Evolutionary conservation across 2,329 filamentous ascomycete genomes (phyloP), one percentile per base, ranked within the genome.

Genomic region (Penicillium griseofulvum): DNA sequence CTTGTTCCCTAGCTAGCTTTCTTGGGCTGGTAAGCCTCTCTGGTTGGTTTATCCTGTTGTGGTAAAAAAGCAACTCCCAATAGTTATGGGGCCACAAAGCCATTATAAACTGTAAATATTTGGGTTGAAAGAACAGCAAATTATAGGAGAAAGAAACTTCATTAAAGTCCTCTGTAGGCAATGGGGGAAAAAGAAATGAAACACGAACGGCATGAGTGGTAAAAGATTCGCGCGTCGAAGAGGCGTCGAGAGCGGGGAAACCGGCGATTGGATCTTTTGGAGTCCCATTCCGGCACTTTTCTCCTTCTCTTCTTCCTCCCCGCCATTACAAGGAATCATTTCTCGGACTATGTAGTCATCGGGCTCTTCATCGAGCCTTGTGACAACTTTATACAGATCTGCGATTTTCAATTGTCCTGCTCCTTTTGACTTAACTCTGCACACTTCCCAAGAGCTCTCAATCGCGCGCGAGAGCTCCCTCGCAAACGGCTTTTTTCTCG

Each of bases 291-390:
- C 62, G 67, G 58, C 60, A 63, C 62, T 69, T 66, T 64, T 65
- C 64, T 64, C 64, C 63, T 59, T 68, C 60, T 66, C 63, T 68
- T 64, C 63, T 61, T 65, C 65, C 61, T 61, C 58, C 65, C 63
- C 63, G 56, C 61, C 66, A 72, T 60, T 66, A 50, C 69, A 65
- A 66, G 62, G 44, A 54, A 34, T 42, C 60, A 60, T 67, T 65
- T 67, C 63, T 57, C 68, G 61, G 66, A 74, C 69, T 74, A 75
- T 75, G 72, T 75, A 74, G 72, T 68, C 68, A 61, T 68, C 62
- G 63, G 64, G 66, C 67, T 68, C 62, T 66, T 55, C 46, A 59
- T 62, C 58, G 66, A 68, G 66, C 70, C 71, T 60, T 57, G 63
- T 61, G 66, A 67, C 62, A 59, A 59, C 61, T 53, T 67, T 56